These are phyloP conservation scores for Pichia sp. DNA, from an alignment of 1,139 yeast species.

Conservation along the genomic window DNA sequence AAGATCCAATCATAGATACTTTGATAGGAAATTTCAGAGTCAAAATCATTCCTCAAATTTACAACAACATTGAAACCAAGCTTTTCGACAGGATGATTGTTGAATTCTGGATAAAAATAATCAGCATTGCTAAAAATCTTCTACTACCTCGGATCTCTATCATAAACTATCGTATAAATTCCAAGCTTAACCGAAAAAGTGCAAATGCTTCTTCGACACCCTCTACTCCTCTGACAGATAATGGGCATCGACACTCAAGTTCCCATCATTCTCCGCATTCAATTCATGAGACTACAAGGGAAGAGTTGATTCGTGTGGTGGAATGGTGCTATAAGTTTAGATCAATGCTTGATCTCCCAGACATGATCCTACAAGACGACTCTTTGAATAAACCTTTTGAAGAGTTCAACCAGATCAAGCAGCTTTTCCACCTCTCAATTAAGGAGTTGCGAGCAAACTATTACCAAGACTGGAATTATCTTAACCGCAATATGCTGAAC, in stretches of 20 bases:
- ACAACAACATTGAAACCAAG: conserved; percentile 29
- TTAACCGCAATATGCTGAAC: conserved; percentile 21
- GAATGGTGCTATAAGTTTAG: conserved; percentile 31
- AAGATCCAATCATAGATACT: conserved; percentile 24
- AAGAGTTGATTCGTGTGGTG: conserved; percentile 27
- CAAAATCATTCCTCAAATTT: conserved; percentile 24
- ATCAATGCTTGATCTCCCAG: conserved; percentile 27
- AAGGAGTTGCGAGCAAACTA: conserved; percentile 20
- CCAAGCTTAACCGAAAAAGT: conserved; percentile 25
- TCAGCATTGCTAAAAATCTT: conserved; percentile 28
- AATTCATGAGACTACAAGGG: conserved; percentile 20
- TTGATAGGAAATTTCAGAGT: conserved; percentile 24
- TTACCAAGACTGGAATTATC: conserved; percentile 23
- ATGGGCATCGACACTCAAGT: neutral
- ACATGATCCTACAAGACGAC: conserved; percentile 21
- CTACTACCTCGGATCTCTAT: conserved; percentile 29
- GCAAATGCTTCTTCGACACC: neutral
- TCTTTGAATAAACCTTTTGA: conserved; percentile 23
- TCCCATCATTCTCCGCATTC: conserved; percentile 5
- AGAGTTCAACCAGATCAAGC: conserved; percentile 20
- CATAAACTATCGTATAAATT: conserved; percentile 22
- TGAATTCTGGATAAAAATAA: conserved; percentile 27
- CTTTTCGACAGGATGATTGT: conserved; percentile 27
- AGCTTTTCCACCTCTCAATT: conserved; percentile 17
- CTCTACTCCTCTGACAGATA: neutral